Conservation (phyloP, 345 rosid species). For the Eucalyptus globulus region DNA sequence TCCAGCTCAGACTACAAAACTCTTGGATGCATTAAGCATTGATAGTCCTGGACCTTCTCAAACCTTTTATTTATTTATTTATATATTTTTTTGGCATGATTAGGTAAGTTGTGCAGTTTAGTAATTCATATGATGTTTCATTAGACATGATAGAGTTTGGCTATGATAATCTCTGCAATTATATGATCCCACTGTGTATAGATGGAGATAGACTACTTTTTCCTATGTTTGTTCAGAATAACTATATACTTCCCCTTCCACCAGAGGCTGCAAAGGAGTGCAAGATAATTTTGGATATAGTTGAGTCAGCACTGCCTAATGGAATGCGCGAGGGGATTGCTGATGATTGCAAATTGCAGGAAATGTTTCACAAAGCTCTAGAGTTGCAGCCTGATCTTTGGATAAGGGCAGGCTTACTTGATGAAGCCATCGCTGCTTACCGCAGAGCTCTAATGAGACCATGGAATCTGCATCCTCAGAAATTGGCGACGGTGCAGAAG, state of each 20-base stretch:
- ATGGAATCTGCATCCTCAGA: slow-evolving; percentile 79
- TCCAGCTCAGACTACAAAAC: neutral
- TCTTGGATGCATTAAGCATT: neutral
- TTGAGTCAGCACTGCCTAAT: slow-evolving; percentile 66
- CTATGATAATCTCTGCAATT: neutral
- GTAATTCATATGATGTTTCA: neutral
- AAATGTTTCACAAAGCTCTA: slow-evolving; percentile 69
- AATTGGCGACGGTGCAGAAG: slow-evolving; percentile 67
- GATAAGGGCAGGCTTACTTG: slow-evolving; percentile 55
- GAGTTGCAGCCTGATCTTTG: slow-evolving; percentile 73
- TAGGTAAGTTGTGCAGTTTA: neutral
- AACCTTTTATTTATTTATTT: neutral
- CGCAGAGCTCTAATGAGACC: slow-evolving; percentile 66
- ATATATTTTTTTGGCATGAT: neutral
- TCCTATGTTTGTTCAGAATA: neutral
- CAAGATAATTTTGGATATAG: slow-evolving; percentile 49
- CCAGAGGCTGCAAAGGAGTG: slow-evolving; percentile 96
- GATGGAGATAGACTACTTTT: neutral
- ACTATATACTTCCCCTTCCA: slow-evolving; percentile 6
- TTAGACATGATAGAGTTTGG: neutral
- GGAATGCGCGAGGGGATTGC: slow-evolving; percentile 49
- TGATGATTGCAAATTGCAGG: slow-evolving; percentile 71
- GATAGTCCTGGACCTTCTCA: neutral
- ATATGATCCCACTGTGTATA: neutral
- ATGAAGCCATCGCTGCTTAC: slow-evolving; percentile 63